These are phyloP conservation scores for Stylonectria norvegica DNA, from an alignment of 2,329 filamentous ascomycete species.

Conservation along the genomic window DNA sequence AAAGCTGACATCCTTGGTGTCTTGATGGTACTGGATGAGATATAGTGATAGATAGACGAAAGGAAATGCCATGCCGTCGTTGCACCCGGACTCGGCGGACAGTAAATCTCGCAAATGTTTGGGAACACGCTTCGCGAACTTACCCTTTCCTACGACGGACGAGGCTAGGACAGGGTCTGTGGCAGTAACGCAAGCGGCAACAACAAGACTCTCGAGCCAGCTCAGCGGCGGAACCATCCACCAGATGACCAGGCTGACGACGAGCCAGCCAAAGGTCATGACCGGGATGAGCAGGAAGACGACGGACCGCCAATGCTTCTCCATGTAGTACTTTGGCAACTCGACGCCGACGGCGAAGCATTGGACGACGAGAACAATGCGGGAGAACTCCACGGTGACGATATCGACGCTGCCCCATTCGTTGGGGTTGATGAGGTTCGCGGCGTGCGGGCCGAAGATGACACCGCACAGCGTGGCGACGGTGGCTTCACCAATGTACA, in stretches of 20 bases:
- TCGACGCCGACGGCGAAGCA: conserved; percentile 91
- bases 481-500: conserved; percentile 98
- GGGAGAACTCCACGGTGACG: conserved; percentile 83
- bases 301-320: conserved; percentile 93
- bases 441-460: conserved; percentile 83
- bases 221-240: conserved; percentile 75
- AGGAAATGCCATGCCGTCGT: conserved; percentile 99
- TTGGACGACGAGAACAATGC: conserved; percentile 85
- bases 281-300: conserved; percentile 84
- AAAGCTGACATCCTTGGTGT: conserved; percentile 66
- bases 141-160: conserved; percentile 97
- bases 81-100: conserved; percentile 95
- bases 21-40: conserved; percentile 74
- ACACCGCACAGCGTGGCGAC: conserved; percentile 85
- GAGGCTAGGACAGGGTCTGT: conserved; percentile 96
- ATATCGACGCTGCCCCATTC: conserved; percentile 82
- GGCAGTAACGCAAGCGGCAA: conserved; percentile 91
- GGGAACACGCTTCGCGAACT: conserved; percentile 94
- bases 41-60: conserved; percentile 94
- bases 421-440: conserved; percentile 71
- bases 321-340: conserved; percentile 93
- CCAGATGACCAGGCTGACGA: conserved; percentile 93
- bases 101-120: conserved; percentile 95
- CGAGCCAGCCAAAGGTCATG: conserved; percentile 94
- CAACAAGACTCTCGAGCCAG: conserved; percentile 85